Conservation (phyloP, 2,329 filamentous ascomycete species). For the Monosporascus ibericus region DNA sequence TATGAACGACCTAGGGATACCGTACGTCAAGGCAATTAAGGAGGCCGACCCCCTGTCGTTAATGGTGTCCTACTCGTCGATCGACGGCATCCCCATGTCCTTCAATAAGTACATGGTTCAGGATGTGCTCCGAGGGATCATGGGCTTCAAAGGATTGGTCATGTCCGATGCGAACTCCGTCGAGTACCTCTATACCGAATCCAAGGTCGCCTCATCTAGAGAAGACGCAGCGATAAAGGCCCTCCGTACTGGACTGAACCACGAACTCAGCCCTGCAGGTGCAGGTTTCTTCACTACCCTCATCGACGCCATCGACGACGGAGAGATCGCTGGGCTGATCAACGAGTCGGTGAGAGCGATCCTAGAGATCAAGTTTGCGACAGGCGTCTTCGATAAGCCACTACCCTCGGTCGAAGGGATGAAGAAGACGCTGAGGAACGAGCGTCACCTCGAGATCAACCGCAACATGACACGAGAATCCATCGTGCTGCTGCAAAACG, state of each 20-base stretch:
- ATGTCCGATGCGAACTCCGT: conserved; percentile 28
- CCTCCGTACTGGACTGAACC: conserved; percentile 20
- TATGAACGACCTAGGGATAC: conserved; percentile 25
- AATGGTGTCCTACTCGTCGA: conserved; percentile 27
- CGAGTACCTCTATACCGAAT: conserved; percentile 20
- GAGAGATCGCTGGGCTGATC: conserved; percentile 15
- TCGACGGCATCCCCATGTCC: conserved; percentile 26
- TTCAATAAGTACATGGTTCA: conserved; percentile 26
- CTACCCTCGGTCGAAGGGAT: conserved; percentile 15
- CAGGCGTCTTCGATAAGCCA: conserved; percentile 6
- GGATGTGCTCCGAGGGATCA: conserved; percentile 17
- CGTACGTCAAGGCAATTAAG: conserved; percentile 23
- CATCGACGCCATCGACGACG: conserved; percentile 11
- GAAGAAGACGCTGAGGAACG: conserved; percentile 5
- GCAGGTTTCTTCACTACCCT: conserved; percentile 18
- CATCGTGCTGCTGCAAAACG: conserved; percentile 16
- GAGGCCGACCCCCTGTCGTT: conserved; percentile 22
- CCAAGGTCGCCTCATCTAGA: conserved; percentile 20
- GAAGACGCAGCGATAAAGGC: conserved; percentile 21
- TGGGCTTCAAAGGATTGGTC: conserved; percentile 27
- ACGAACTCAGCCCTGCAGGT: conserved; percentile 21
- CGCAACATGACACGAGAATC: conserved; percentile 14
- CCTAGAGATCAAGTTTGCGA: conserved; percentile 24
- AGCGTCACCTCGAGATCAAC: conserved; percentile 10
- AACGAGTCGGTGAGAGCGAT: conserved; percentile 20